These are phyloP conservation scores for Apiospora pterosperma DNA, from an alignment of 2,329 filamentous ascomycete genomes.

Conservation along the genomic window DNA sequence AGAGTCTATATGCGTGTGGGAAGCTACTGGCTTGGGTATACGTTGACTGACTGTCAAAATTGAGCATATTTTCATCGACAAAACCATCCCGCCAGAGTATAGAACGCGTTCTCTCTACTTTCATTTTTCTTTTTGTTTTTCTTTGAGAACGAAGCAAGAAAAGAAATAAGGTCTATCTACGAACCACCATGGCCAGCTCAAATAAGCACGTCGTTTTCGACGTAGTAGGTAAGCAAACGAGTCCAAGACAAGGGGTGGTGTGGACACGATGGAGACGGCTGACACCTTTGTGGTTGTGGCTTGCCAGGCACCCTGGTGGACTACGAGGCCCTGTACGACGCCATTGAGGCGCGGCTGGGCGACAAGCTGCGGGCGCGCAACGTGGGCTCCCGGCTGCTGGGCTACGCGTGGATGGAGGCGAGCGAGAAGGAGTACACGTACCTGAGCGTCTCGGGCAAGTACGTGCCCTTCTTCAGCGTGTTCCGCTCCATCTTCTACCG, in stretches of 20 bases:
- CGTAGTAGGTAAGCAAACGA: slow-evolving; percentile 37
- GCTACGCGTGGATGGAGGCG: slow-evolving; percentile 43
- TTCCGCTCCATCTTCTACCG: slow-evolving; percentile 46
- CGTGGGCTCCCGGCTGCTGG: slow-evolving; percentile 39
- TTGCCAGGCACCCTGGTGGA: slow-evolving; percentile 38
- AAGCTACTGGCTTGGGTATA: no score
- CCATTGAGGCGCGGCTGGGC: slow-evolving; percentile 39
- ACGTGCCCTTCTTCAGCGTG: slow-evolving; percentile 38
- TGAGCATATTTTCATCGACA: no score
- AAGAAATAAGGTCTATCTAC: no score
- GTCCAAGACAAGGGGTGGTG: not conserved
- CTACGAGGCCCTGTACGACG: slow-evolving; percentile 39
- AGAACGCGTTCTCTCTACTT: no score
- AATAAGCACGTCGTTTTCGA: slow-evolving; percentile 46
- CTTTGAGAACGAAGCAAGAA: no score
- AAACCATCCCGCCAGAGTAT: no score
- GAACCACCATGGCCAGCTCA: not conserved
- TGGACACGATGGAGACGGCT: not conserved
- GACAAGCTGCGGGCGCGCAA: slow-evolving; percentile 31
- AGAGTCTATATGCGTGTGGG: no score
- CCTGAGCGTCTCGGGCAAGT: slow-evolving; percentile 40
- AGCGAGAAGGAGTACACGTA: slow-evolving; percentile 49
- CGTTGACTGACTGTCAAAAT: no score
- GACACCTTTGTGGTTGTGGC: not conserved
- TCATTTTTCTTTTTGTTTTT: no score